Evolutionary conservation across 306 rosid genomes (phyloP), one percentile per base, ranked within the genome.

Genomic region (Ormosia emarginata): DNA sequence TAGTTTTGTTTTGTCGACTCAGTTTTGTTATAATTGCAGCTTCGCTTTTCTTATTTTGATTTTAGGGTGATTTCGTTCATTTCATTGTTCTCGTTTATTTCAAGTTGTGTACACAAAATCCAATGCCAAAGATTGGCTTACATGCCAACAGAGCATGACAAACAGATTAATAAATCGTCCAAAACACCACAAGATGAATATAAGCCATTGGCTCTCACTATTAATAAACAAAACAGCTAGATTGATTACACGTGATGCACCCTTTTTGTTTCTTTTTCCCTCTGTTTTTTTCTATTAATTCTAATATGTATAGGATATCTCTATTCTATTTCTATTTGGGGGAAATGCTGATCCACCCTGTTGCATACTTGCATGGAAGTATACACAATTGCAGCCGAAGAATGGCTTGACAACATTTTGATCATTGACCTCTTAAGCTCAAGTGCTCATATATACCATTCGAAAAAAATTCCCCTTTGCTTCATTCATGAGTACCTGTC

Each of bases 401-500:
- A 65, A 58, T 75, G 47, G 37, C 34, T 64, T 46, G 36, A 41
- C 44, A 73, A 24, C 33, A 58, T 32, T 57, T 74, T 30, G 58
- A 78, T 55, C 13, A 37, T 61, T 73, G 64, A 65, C 73, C 71
- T 59, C 74, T 41, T 52, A 44, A 57, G 34, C 79, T 17, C 8
- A 67, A 57, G 50, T 74, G 36, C 49, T 40, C 68, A 66, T 36
- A 30, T 32, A 56, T 37, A 78, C 69, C 59, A 32, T 37, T 6
- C 64, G 39, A 47, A 71, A 65, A 57, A 1, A 4, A 52, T 9
- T 17, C 7, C 39, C 72, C 3, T 36, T 15, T 37, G 15, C 61
- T 83, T 83, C 74, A 83, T 18, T 67, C 71, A 10, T 75, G 59
- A 73, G 52, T 17, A 32, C 87, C 71, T 63, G 67, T 73, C 29